These are phyloP conservation scores for Trichophaea hybrida DNA, from an alignment of 2,329 filamentous ascomycete genomes.

Conservation along the genomic window DNA sequence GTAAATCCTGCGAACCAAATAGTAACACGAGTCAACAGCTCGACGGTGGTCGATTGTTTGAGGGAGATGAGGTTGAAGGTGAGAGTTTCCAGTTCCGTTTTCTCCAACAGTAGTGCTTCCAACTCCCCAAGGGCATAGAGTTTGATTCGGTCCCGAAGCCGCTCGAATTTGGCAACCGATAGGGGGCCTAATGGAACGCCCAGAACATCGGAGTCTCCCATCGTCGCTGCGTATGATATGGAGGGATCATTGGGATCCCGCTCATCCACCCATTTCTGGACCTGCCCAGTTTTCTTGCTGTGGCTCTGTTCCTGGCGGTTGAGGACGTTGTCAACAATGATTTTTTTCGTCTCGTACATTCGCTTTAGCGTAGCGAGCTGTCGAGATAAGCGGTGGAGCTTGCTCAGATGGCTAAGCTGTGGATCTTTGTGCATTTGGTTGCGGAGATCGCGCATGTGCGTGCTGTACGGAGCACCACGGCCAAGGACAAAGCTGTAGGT, in stretches of 20 bases:
- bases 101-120: slow-evolving; percentile 44
- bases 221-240: background rate
- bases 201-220: slow-evolving; percentile 27
- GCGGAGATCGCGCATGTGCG: slow-evolving; percentile 39
- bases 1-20: slow-evolving; percentile 40
- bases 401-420: slow-evolving; percentile 34
- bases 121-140: slow-evolving; percentile 50
- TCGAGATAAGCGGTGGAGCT: slow-evolving; percentile 45
- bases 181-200: slow-evolving; percentile 35
- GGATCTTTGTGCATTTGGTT: slow-evolving; percentile 42
- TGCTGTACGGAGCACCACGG: slow-evolving; percentile 39
- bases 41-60: slow-evolving; percentile 38
- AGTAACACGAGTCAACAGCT: slow-evolving; percentile 38
- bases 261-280: background rate
- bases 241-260: background rate
- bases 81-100: slow-evolving; percentile 37
- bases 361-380: slow-evolving; percentile 47
- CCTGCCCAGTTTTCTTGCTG: slow-evolving; percentile 21
- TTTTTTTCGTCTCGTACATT: slow-evolving; percentile 47
- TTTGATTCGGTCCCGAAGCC: slow-evolving; percentile 46
- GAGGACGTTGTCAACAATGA: slow-evolving; percentile 48
- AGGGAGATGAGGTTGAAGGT: slow-evolving; percentile 42
- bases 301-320: slow-evolving; percentile 37
- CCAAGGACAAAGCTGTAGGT: slow-evolving; percentile 47
- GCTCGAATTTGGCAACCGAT: slow-evolving; percentile 44